phyloP scores from a whole-genome alignment of 2,329 filamentous ascomycete species.

The Thermothelomyces thermophilus region DNA sequence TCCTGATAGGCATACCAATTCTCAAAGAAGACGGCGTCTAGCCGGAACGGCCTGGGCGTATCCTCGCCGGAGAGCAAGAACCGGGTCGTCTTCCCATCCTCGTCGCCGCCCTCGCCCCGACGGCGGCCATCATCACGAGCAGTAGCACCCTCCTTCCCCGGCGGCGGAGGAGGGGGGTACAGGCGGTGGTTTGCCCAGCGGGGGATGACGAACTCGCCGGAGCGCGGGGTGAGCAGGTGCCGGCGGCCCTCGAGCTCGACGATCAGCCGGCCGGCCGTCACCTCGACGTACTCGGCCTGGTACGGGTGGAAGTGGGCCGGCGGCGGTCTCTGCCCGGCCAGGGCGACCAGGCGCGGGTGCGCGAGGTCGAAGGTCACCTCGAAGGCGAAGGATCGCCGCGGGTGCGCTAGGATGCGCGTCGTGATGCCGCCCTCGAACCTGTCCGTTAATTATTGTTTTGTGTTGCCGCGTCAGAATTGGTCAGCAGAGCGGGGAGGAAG shows the following conservation, averaged over 20 bases:
- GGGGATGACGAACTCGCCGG: not conserved
- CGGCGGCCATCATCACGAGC: not conserved
- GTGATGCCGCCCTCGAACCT: too few relatives aligned
- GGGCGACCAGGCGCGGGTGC: not conserved
- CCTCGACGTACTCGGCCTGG: not conserved
- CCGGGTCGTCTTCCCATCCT: not conserved
- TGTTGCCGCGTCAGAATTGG: too few relatives aligned
- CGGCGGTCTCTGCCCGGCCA: not conserved
- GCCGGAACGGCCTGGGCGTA: not conserved
- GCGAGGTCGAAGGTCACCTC: not conserved
- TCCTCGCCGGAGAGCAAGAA: not conserved
- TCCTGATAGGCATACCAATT: constrained; percentile 3
- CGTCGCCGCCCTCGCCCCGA: too few relatives aligned
- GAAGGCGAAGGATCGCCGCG: not conserved
- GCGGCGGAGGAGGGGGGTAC: not conserved
- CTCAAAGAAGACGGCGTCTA: not conserved
- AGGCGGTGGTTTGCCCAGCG: constrained; percentile 1
- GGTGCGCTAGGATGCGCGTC: too few relatives aligned
- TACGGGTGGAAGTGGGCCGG: not conserved
- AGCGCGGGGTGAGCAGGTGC: not conserved
- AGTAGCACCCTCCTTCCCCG: not conserved
- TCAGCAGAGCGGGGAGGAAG: too few relatives aligned
- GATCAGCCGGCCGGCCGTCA: not conserved
- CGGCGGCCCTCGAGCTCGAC: not conserved
- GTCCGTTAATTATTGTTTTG: too few relatives aligned